Conservation (phyloP, 768 basidiomycete genomes). For the Tremella mesenterica region DNA sequence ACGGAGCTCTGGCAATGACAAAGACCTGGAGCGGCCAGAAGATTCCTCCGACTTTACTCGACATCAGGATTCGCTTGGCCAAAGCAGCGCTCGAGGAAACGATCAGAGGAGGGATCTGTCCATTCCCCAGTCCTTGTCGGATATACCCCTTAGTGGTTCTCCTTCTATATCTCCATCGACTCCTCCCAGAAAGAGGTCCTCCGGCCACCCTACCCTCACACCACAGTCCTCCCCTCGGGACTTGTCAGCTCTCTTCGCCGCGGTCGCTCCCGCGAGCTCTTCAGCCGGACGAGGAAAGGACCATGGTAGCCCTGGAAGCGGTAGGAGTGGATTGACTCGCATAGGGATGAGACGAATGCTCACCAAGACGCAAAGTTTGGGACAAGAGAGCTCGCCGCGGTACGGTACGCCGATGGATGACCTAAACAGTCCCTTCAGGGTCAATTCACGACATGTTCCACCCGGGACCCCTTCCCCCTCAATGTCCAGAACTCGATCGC, state of each 20-base stretch:
- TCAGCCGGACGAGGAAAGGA: not conserved
- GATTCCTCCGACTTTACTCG: too few species aligned
- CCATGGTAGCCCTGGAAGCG: constrained; percentile 8
- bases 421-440: constrained; percentile 3
- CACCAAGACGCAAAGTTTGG: constrained; percentile 30
- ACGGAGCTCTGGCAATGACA: too few species aligned
- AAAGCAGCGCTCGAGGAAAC: too few species aligned
- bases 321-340: too few species aligned
- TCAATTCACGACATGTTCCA: not conserved
- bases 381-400: not conserved
- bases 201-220: not conserved
- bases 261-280: constrained; percentile 11
- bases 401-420: not conserved
- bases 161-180: too few species aligned
- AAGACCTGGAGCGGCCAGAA: too few species aligned
- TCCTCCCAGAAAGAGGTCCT: too few species aligned
- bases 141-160: too few species aligned
- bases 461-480: constrained; percentile 11
- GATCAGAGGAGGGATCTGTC: too few species aligned
- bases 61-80: too few species aligned
- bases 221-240: constrained; percentile 15
- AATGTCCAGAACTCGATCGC: constrained; percentile 5
- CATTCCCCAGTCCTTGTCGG: too few species aligned
- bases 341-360: constrained; percentile 29
- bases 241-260: constrained; percentile 17